A percentile compares a stretch with the other conserved stretches of the same genome.
phyloP scores from a whole-genome alignment of 164 flowering plant genomes.

The Stephania japonica region DNA sequence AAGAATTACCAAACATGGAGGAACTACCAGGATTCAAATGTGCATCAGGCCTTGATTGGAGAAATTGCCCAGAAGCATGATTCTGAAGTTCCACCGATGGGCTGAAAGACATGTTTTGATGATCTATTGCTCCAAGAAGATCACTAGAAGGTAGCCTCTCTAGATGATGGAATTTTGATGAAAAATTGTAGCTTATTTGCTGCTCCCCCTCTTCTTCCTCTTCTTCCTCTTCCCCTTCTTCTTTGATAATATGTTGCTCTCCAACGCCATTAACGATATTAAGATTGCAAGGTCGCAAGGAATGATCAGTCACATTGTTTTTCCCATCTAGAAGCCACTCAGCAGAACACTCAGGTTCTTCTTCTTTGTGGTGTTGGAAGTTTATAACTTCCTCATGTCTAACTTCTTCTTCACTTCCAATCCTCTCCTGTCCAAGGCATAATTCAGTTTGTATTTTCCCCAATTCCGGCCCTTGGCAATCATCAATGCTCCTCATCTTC shows the following conservation, averaged over 20 bases:
- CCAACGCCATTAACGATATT: conserved; percentile 24
- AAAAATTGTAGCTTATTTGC: conserved; percentile 23
- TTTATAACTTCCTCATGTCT: conserved; percentile 37
- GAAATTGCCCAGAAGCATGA: conserved; percentile 36
- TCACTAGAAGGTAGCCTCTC: conserved; percentile 40
- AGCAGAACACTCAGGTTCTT: conserved; percentile 21
- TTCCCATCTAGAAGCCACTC: conserved; percentile 40
- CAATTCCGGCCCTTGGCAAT: conserved; percentile 16
- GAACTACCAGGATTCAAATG: conserved; percentile 28
- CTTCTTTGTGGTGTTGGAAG: conserved; percentile 35
- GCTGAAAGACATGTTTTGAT: conserved; percentile 28
- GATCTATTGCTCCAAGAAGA: conserved; percentile 42
- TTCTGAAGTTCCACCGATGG: conserved; percentile 32
- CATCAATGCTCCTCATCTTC: conserved; percentile 18
- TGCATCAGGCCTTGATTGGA: conserved; percentile 30
- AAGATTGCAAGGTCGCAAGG: conserved; percentile 38
- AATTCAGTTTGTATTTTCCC: conserved; percentile 35
- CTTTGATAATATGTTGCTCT: conserved; percentile 19
- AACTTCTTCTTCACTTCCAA: conserved; percentile 20
- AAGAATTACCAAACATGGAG: conserved; percentile 34
- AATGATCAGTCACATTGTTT: conserved; percentile 18
- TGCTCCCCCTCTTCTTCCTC: conserved; percentile 15
- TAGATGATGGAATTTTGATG: conserved; percentile 19
- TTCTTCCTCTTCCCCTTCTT: conserved; percentile 24
- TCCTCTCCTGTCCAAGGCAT: conserved; percentile 39